Conservation (phyloP, 495 filamentous ascomycete species). For the Penicillium waksmanii region DNA sequence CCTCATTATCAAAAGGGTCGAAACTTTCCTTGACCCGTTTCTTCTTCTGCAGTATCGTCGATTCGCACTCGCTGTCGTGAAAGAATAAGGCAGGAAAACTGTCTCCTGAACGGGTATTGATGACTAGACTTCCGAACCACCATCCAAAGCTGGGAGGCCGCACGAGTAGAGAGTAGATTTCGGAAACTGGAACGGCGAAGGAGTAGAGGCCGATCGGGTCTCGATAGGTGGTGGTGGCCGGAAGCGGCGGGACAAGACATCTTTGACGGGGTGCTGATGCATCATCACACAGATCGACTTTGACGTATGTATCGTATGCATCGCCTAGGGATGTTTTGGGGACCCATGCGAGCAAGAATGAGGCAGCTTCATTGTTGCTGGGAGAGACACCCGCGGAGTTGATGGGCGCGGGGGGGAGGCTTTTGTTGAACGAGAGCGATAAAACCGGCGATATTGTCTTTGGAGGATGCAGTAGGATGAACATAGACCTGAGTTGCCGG, state of each 20-base stretch:
- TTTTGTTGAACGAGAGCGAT: constrained; percentile 95
- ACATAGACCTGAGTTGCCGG: constrained; percentile 74
- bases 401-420: constrained; percentile 32
- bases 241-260: constrained; percentile 90
- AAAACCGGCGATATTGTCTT: constrained; percentile 96
- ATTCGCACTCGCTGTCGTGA: constrained; percentile 95
- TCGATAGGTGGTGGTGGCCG: constrained; percentile 69
- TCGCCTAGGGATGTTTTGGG: constrained; percentile 89
- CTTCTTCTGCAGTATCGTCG: constrained; percentile 92
- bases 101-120: constrained; percentile 88
- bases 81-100: constrained; percentile 96
- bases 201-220: constrained; percentile 83
- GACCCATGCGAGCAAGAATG: constrained; percentile 88
- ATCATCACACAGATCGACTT: constrained; percentile 85
- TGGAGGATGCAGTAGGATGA: constrained; percentile 90
- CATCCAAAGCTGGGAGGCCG: constrained; percentile 92
- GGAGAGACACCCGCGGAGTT: constrained; percentile 55
- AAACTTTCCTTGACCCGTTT: constrained; percentile 79
- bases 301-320: constrained; percentile 86
- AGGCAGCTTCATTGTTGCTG: constrained; percentile 52
- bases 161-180: constrained; percentile 88
- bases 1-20: constrained; percentile 84
- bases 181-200: constrained; percentile 86
- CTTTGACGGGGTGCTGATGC: constrained; percentile 80
- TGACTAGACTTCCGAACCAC: constrained; percentile 96